Conservation (phyloP, 2,329 filamentous ascomycete species). For the Fusarium redolens region DNA sequence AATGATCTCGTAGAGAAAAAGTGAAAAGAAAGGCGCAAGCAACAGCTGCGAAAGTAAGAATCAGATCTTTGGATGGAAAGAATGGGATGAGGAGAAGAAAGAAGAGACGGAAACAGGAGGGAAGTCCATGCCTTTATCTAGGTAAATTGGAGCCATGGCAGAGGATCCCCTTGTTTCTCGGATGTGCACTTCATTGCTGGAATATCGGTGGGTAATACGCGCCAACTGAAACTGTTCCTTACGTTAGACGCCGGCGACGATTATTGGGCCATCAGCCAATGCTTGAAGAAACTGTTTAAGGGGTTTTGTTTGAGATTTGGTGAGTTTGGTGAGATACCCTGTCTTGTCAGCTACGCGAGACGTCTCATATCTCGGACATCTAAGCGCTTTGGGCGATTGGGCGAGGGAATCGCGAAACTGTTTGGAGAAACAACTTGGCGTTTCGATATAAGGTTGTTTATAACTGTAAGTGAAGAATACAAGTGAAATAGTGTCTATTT, state of each 20-base stretch:
- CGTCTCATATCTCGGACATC: slow-evolving; percentile 37
- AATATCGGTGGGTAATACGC: slow-evolving; percentile 27
- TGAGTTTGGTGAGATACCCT: slow-evolving; percentile 18
- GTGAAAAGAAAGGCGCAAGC: slow-evolving; percentile 45
- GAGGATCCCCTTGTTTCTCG: slow-evolving; percentile 9
- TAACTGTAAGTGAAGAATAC: rapidly evolving
- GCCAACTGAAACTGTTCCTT: slow-evolving; percentile 39
- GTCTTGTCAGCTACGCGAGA: slow-evolving; percentile 24
- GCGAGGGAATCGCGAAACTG: neutral
- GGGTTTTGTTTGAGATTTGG: slow-evolving; percentile 15
- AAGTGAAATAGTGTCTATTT: rapidly evolving
- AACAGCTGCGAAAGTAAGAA: slow-evolving; percentile 40
- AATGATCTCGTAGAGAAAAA: slow-evolving; percentile 40
- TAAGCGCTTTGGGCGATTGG: slow-evolving; percentile 23
- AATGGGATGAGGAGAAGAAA: slow-evolving; percentile 39
- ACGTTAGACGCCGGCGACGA: slow-evolving; percentile 22
- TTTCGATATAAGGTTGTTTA: neutral
- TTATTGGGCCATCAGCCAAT: slow-evolving; percentile 16
- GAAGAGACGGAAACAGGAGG: neutral
- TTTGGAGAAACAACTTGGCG: neutral
- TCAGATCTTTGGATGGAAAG: slow-evolving; percentile 39
- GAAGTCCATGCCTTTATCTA: slow-evolving; percentile 20
- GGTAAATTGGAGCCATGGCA: too few species aligned
- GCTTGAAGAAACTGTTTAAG: neutral
- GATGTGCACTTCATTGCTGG: slow-evolving; percentile 38